Evolutionary conservation across 495 filamentous ascomycete species (phyloP), one percentile per base, ranked within the genome.

Genomic region (Margaritispora aquatica): DNA sequence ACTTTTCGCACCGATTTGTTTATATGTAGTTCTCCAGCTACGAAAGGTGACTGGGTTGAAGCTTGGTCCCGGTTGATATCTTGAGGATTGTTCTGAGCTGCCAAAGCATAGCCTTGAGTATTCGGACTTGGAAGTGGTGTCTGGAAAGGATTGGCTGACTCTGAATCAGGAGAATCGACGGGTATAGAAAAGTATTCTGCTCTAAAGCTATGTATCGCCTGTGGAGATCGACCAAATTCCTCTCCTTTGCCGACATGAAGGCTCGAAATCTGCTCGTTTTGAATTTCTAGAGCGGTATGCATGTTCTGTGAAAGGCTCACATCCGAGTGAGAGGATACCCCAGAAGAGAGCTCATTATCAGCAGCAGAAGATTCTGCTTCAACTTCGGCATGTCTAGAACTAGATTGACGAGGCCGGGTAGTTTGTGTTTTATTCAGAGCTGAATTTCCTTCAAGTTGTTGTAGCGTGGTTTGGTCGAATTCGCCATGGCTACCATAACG

Each of bases 1-100:
- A 85, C 79, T 58, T 77, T 80, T 17, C 84, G 74, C 1, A 80
- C 60, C 7, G 63, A 51, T 20, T 66, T 71, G 47, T 79, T 76
- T 10, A 77, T 69, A 54, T 80, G 76, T 10, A 78, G 68, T 15
- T 79, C 73, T 0, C 73, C 74, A 9, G 75, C 62, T 59, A 70
- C 41, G 59, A 71, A 59, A 22, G 54, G 58, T 13, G 57, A 47
- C 5, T 46, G 46, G 5, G 51, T 50, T 26, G 15, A 23, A 21
- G 48, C 22, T n/a, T 49, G 52, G 10, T 57, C 7, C 19, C 38
- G 8, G 19, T 3, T 44, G 38, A n/a, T 3, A 17, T 44, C 38
- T 44, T 44, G 38, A n/a, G 7, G 3, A n/a, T 44, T 44, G 15
- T 17, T 44, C 3, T n/a, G 15, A 17, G 17, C 11, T 15, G 38